Percentiles rank a stretch among this genome's conserved stretches.
These are phyloP conservation scores for Phialophora expanda DNA, from an alignment of 2,329 filamentous ascomycete genomes.

Conservation along the genomic window DNA sequence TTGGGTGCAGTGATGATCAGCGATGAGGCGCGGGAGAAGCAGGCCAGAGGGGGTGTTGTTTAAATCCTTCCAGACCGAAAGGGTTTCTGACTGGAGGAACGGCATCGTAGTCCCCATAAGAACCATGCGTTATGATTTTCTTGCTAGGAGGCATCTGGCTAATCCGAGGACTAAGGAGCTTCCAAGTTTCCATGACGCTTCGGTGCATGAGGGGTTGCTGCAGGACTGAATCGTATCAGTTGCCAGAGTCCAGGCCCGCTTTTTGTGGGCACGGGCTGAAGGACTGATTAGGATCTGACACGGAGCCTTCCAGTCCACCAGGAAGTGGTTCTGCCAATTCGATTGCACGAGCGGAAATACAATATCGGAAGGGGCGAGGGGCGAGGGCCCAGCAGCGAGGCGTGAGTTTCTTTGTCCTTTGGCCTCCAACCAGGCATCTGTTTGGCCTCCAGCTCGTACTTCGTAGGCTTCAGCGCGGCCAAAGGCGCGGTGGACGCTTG, in stretches of 20 bases:
- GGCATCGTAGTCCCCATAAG: not conserved
- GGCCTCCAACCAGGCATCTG: not conserved
- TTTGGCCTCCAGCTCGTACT: not conserved
- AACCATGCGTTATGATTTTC: conserved; percentile 15
- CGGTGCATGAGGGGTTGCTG: conserved; percentile 27
- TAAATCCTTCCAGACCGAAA: conserved; percentile 5
- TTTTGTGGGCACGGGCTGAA: conserved; percentile 5
- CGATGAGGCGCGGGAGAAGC: conserved; percentile 31
- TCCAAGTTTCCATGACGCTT: conserved; percentile 27
- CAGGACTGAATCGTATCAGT: conserved; percentile 7
- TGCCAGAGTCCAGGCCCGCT: conserved; percentile 3
- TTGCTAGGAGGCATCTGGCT: conserved; percentile 13
- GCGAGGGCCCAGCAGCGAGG: not conserved
- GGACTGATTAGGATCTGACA: conserved; percentile 6
- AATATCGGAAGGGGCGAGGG: not conserved
- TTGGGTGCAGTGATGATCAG: conserved; percentile 32
- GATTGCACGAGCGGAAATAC: not conserved
- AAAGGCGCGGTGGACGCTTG: not conserved
- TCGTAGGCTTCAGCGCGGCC: too few relatives aligned
- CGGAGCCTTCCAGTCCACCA: not conserved
- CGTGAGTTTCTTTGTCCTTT: not conserved
- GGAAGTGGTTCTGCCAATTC: conserved; percentile 1
- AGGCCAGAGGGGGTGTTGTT: conserved; percentile 8
- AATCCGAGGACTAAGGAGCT: conserved; percentile 10
- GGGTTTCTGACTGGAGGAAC: not conserved